These are phyloP conservation scores for Acanthamoeba lugdunensis DNA, from an alignment of 208 protist genomes.

Conservation along the genomic window DNA sequence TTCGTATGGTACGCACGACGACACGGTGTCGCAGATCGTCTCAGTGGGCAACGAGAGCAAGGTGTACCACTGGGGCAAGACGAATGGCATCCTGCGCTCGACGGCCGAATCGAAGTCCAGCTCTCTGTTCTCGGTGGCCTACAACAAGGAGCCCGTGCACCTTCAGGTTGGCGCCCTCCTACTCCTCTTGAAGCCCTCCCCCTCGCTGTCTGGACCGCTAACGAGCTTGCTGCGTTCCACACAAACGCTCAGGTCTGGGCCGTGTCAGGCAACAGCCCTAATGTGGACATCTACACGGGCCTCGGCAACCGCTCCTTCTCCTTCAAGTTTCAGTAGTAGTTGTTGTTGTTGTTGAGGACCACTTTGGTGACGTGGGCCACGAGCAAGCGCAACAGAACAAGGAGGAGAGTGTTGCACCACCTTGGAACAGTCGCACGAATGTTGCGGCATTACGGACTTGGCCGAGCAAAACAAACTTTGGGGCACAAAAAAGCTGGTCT, in stretches of 20 bases:
- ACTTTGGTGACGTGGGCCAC: too few species aligned
- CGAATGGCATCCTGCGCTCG: neutral
- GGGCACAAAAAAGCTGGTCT: too few species aligned
- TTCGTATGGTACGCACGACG: too few species aligned
- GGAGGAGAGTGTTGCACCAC: too few species aligned
- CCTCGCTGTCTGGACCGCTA: neutral
- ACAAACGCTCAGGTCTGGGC: neutral
- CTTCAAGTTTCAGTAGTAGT: slow-evolving; percentile 42
- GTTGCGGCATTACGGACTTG: too few species aligned
- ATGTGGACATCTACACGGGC: slow-evolving; percentile 43
- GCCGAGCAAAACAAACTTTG: too few species aligned
- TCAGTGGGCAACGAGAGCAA: slow-evolving; percentile 38
- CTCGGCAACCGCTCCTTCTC: slow-evolving; percentile 36
- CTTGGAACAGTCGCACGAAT: too few species aligned
- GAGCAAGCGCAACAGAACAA: too few species aligned
- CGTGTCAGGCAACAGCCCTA: neutral
- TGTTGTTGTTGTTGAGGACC: fast-evolving
- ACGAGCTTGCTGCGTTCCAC: neutral
- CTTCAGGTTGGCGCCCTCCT: neutral
- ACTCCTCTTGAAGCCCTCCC: neutral
- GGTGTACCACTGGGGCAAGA: slow-evolving; percentile 36
- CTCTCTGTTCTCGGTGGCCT: slow-evolving; percentile 27
- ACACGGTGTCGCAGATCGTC: neutral
- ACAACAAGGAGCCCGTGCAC: slow-evolving; percentile 38
- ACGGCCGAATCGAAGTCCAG: slow-evolving; percentile 9